phyloP scores from a whole-genome alignment of 2,329 filamentous ascomycete species.

The Cladosporium sp. region DNA sequence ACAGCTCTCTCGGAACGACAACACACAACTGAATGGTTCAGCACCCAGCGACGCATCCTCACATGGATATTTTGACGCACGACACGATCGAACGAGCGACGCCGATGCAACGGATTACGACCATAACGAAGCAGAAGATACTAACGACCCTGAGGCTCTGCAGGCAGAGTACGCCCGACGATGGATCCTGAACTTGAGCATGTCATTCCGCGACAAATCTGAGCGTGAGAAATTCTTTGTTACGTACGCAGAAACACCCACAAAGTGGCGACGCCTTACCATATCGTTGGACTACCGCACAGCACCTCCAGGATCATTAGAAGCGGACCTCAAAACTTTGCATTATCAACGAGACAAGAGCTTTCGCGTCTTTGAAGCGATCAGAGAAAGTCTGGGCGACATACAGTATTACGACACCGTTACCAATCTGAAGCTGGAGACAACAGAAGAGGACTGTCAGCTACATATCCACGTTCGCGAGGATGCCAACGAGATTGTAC shows the following conservation, averaged over 20 bases:
- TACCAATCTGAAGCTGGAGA: constrained; percentile 91
- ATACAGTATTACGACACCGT: constrained; percentile 96
- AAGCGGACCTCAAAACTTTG: constrained; percentile 72
- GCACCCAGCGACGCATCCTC: constrained; percentile 4
- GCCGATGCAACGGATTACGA: constrained; percentile 21
- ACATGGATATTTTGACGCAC: not conserved
- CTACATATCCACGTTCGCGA: constrained; percentile 97
- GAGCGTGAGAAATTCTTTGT: constrained; percentile 97
- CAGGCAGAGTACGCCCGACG: constrained; percentile 71
- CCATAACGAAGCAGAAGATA: constrained; percentile 31
- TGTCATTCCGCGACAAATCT: constrained; percentile 94
- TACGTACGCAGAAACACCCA: constrained; percentile 79
- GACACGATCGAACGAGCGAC: constrained; percentile 15
- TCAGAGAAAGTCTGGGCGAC: constrained; percentile 84
- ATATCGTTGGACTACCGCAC: constrained; percentile 89
- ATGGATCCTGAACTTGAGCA: constrained; percentile 97
- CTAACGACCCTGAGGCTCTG: constrained; percentile 57
- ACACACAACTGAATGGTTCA: not conserved
- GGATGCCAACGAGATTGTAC: constrained; percentile 90
- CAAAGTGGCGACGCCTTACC: constrained; percentile 80
- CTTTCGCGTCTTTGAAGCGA: constrained; percentile 87
- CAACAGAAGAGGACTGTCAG: constrained; percentile 73
- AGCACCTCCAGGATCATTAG: constrained; percentile 74
- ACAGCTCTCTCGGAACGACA: not conserved
- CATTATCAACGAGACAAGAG: constrained; percentile 89